Conservation (phyloP, 1,284 basidiomycete species). For the Trichosporon ovoides region DNA sequence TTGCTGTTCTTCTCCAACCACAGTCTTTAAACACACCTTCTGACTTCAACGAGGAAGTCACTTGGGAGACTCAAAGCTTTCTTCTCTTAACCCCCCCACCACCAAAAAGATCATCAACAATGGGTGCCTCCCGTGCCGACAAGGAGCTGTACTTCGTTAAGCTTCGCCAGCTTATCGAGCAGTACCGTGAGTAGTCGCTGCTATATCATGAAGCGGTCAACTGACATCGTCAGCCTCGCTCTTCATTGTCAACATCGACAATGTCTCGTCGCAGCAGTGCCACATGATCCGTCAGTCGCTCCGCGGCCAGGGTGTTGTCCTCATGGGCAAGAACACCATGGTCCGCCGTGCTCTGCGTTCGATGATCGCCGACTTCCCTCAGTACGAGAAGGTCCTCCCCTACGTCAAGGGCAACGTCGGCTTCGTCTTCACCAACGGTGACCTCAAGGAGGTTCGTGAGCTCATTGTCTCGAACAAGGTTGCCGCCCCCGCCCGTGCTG, state of each 20-base stretch:
- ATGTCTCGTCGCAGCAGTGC: conserved; percentile 96
- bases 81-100: conserved; percentile 14
- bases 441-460: conserved; percentile 92
- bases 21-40: conserved; percentile 51
- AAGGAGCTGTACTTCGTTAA: conserved; percentile 93
- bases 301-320: conserved; percentile 90
- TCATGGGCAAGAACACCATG: conserved; percentile 99
- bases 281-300: conserved; percentile 81
- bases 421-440: conserved; percentile 92
- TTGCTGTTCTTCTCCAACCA: conserved; percentile 19
- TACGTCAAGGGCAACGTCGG: conserved; percentile 97
- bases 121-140: conserved; percentile 86
- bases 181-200: conserved; percentile 66
- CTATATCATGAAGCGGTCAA: neutral
- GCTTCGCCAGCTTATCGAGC: conserved; percentile 86
- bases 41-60: conserved; percentile 42
- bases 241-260: conserved; percentile 99
- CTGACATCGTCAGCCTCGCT: conserved; percentile 66
- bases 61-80: conserved; percentile 44
- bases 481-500: conserved; percentile 95
- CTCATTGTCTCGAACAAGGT: conserved; percentile 95
- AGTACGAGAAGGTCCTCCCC: conserved; percentile 93
- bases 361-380: conserved; percentile 81
- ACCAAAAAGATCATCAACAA: conserved; percentile 52
- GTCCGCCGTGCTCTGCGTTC: conserved; percentile 94